Base-by-base conservation (phyloP, 345 rosid genomes). In the Trapa incisa region DNA sequence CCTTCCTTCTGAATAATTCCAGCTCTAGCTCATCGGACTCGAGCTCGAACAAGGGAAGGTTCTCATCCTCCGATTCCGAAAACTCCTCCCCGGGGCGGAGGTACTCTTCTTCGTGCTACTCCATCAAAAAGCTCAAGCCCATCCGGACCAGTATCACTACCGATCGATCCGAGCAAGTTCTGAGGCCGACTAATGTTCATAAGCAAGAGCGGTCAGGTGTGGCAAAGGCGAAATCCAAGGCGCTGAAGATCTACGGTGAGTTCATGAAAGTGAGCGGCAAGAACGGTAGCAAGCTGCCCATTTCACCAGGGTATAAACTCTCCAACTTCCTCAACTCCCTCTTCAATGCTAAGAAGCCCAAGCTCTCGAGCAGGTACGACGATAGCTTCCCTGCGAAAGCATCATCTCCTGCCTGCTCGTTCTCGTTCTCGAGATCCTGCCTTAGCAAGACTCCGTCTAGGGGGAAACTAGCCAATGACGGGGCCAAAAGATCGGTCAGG, bases 61-160 rank as follows among this genome's bases (percentile, higher is more conserved):
- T 90, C 75, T 93, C 96, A 0, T 87, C 94, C 11, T 93, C 94
- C 1, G 97, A 90, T 58, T 84, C 91, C 0, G 98, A 92, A 14
- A 84, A 83, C 2, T 65, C 86, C 65, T 41, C 67, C 37, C 67
- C 38, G 7, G 63, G 71, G 73, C 56, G 77, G 35, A 65, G 68
- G 50, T 75, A 7, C 35, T 52, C 79, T 38, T 69, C 80, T 6
- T 74, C 70, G 9, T 74, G 72, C 39, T 70, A 57, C 74, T 67
- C 78, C 22, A 57, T 70, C 37, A 77, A 71, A 47, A 80, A 70
- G 79, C 89, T 91, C 2, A 87, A 77, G 53, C 87, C 88, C 3
- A 82, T 86, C 36, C 80, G 90, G 50, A 86, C 87, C 5, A 80
- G 84, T 71, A 32, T 74, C 69, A 22, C 29, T 22, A 22, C 29